Conservation (phyloP, 2,329 filamentous ascomycete genomes). For the Penicillium sp. region DNA sequence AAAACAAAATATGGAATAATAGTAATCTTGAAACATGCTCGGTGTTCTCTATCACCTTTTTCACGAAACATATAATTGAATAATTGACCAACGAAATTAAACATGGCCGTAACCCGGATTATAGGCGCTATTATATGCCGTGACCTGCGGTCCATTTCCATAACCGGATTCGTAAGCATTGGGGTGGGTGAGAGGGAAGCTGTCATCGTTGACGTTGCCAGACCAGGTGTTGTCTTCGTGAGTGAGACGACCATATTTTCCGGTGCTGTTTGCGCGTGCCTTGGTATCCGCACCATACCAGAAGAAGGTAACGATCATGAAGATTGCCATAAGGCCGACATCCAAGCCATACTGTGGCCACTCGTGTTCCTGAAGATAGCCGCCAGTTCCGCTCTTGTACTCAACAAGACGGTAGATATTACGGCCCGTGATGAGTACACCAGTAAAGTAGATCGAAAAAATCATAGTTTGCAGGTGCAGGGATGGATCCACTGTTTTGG, state of each 20-base stretch:
- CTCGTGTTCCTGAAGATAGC: constrained; percentile 8
- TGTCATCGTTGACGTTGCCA: neutral
- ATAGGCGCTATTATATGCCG: neutral
- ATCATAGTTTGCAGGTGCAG: constrained; percentile 4
- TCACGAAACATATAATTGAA: neutral
- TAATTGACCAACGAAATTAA: neutral
- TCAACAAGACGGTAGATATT: constrained; percentile 17
- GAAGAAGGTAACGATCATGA: constrained; percentile 9
- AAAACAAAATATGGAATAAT: neutral
- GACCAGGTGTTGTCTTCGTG: neutral
- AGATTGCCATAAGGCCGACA: constrained; percentile 10
- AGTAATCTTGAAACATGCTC: neutral
- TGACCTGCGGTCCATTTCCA: neutral
- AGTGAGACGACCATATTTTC: neutral
- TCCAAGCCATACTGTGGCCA: constrained; percentile 15
- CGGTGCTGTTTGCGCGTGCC: neutral
- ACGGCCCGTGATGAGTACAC: constrained; percentile 7
- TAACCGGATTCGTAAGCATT: neutral
- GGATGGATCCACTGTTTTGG: neutral
- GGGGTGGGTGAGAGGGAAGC: neutral
- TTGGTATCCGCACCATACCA: constrained; percentile 12
- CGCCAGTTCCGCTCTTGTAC: constrained; percentile 5
- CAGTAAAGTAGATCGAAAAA: neutral
- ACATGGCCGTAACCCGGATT: neutral
- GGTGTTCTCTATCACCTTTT: neutral